Evolutionary conservation across 306 rosid species (phyloP), one percentile per base, ranked within the genome.

Genomic region (Hippophae tibetana): DNA sequence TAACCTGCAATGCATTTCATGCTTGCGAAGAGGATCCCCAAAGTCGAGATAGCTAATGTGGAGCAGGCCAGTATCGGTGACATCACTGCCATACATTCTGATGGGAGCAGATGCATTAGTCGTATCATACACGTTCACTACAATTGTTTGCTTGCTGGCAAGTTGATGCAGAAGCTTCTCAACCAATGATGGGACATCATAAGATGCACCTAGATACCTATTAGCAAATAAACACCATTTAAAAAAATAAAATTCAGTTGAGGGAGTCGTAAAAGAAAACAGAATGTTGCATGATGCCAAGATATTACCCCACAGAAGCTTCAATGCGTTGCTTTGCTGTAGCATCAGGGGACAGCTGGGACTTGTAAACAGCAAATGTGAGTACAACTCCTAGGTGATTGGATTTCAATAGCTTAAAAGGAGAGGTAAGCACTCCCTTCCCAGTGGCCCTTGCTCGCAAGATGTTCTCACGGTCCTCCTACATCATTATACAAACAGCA

Each of bases 1-100:
- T 70, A 63, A 90, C 98, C 98, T 78, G 87, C 98, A 92, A 63
- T 92, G 98, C 96, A 92, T 87, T 81, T 92, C 95, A 66, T 92
- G 96, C 79, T 84, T 92, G 61, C 96, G 89, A 43, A 71, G 86
- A 3, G 98, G 98, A 79, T 92, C 98, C 66, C 98, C 93, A 66
- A 92, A 92, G 72, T 92, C 98, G 54, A 92, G 78, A 72, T 60
- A 52, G 78, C 95, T 92, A 62, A 80, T 58, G 51, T 41, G 82
- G 69, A 81, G 74, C 44, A 80, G 73, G 69, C 96, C 96, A 47
- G 98, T 87, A 64, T 87, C 95, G 46, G 63, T 56, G 66, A 85
- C 84, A 69, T 81, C 93, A 68, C 83, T 68, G 58, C 98, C 95
- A 70, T 85, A 92, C 98, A 92, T 87, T 62, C 83, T 88, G 69